Percentiles rank a stretch among this genome's conserved stretches.
Evolutionary conservation across 2,329 filamentous ascomycete species (phyloP).

Genomic region (Colletotrichum theobromicola): DNA sequence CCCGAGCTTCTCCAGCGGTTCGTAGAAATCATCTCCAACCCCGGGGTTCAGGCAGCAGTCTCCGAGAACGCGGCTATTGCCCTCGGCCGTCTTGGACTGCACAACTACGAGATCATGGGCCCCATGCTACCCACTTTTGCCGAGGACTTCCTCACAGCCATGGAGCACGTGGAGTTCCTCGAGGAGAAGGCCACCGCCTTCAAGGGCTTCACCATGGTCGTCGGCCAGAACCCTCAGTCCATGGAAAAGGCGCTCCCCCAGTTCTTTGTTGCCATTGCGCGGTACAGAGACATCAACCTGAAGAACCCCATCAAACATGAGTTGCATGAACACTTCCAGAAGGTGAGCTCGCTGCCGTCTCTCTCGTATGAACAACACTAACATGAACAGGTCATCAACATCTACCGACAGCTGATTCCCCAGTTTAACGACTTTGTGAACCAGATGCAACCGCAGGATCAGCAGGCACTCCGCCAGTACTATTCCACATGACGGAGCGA

Average conservation of each 20-base stretch:
- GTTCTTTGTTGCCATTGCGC: constrained; percentile 85
- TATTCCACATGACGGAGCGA: constrained; percentile 39
- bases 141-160: constrained; percentile 78
- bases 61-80: constrained; percentile 95
- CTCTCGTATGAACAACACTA: constrained; percentile 6
- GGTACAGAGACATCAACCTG: constrained; percentile 70
- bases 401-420: constrained; percentile 65
- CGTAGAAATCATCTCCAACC: constrained; percentile 83
- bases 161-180: constrained; percentile 84
- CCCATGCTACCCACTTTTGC: constrained; percentile 83
- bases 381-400: constrained; percentile 49
- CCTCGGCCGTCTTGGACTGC: constrained; percentile 83
- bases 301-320: constrained; percentile 67
- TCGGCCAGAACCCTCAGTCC: constrained; percentile 85
- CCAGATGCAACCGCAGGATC: constrained; percentile 55
- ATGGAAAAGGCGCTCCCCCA: constrained; percentile 86
- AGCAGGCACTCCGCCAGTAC: constrained; percentile 50
- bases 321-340: constrained; percentile 75
- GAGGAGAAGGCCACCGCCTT: constrained; percentile 96
- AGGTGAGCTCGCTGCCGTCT: constrained; percentile 58
- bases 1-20: constrained; percentile 79
- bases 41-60: constrained; percentile 83
- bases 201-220: constrained; percentile 85
- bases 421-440: constrained; percentile 61
- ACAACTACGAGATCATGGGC: constrained; percentile 77